These are phyloP conservation scores for Malassezia sp. DNA, from an alignment of 1,284 basidiomycete genomes.

Conservation along the genomic window DNA sequence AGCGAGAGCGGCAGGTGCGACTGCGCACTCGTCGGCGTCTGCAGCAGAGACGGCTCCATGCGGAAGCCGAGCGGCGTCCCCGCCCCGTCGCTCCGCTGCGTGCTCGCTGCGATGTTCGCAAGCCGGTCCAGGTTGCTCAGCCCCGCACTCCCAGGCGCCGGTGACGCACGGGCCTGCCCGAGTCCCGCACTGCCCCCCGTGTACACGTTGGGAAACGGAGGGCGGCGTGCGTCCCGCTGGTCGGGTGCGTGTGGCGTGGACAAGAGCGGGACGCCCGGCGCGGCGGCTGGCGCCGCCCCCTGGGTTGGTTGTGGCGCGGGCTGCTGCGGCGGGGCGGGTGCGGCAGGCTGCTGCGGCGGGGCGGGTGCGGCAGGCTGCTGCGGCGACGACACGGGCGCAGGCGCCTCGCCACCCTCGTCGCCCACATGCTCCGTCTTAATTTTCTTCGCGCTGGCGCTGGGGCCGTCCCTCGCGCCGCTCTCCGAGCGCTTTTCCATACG, in stretches of 20 bases:
- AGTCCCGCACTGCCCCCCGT: no score
- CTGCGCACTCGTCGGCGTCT: conserved; percentile 3
- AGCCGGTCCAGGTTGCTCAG: conserved; percentile 11
- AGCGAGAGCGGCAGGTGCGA: conserved; percentile 9
- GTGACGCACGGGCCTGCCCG: neutral
- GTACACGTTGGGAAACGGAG: no score
- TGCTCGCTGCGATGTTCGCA: conserved; percentile 6
- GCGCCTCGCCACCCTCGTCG: neutral
- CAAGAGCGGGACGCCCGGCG: neutral
- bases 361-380: neutral
- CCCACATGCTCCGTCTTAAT: conserved; percentile 11
- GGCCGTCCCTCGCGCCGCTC: neutral
- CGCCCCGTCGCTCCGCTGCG: conserved; percentile 6
- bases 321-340: neutral
- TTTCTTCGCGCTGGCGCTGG: conserved; percentile 1
- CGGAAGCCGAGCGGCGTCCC: neutral
- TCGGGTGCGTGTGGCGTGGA: no score
- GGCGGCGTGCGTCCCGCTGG: no score
- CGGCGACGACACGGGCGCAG: neutral
- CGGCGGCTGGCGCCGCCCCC: neutral
- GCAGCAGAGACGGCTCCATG: conserved; percentile 3
- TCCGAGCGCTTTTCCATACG: conserved; percentile 12
- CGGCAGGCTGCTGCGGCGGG: neutral
- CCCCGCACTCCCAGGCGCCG: neutral
- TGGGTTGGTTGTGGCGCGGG: no score